Base-by-base conservation (phyloP, 2,329 filamentous ascomycete species). In the Cytospora piceicola region DNA sequence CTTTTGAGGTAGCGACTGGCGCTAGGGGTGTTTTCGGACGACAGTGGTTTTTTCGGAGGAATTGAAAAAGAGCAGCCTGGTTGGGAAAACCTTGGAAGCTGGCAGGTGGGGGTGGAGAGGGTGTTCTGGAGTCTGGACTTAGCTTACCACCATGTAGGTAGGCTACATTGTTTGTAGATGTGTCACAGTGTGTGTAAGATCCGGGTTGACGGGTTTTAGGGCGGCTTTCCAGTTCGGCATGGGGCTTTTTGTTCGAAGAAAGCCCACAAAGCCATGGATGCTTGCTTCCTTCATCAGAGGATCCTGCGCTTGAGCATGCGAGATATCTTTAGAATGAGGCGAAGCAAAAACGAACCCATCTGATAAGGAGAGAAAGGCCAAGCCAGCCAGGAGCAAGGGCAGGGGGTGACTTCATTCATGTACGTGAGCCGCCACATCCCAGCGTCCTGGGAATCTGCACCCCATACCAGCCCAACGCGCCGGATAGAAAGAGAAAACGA, bases 351-450 rank as follows among this genome's bases (percentile, higher is more conserved):
- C 60, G 39, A 24, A 36, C 34, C 34, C 22, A 63, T 36, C 52
- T 46, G 52, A 42, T 42, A 55, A 46, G 39, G 53, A 39, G 52
- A 46, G 27, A 29, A 29, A 29, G 27, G 27, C 27, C 27, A 12
- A 61, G 34, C 54, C 51, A 14, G 24, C 32, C 36, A 34, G 55
- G 55, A 52, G 52, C 59, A 55, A 42, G 39, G 36, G 36, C 53
- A 63, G 53, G 36, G 39, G 53, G 51, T 51, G 61, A 57, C 30
- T 57, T 63, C 34, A 36, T 46, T 46, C 53, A 63, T 63, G 61
- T 63, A 57, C 61, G 61, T 57, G 53, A 34, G 61, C 49, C 61
- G 61, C 61, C 61, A 63, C 61, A 51, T 52, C 61, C 61, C 61
- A 57, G 39, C 17, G 53, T 17, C 53, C 14, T 63, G 61, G 61